Percentiles rank a stretch among this genome's conserved stretches.
Conservation (phyloP, 257 asterid genomes). For the Nicotiana undulata region DNA sequence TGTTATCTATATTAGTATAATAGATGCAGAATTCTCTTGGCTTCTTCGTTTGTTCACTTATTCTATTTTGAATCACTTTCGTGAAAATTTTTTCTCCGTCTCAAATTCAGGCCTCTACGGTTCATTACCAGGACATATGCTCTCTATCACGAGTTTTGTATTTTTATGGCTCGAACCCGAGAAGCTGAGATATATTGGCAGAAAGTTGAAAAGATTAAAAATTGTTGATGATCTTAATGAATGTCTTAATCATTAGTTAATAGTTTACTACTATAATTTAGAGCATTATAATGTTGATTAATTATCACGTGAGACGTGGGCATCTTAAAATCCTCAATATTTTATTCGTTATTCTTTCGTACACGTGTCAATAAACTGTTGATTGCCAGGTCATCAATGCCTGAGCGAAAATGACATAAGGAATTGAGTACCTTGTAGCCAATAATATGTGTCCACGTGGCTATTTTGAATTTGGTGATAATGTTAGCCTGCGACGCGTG, state of each 20-base stretch:
- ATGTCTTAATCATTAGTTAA: not conserved
- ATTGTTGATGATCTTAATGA: not conserved
- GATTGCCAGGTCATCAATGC: not conserved
- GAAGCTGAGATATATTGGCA: not conserved
- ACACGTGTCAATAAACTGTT: not conserved
- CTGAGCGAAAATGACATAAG: not conserved
- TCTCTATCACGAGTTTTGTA: not conserved
- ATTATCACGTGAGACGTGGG: conserved; percentile 9
- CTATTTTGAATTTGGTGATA: too few relatives aligned
- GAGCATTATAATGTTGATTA: conserved; percentile 28
- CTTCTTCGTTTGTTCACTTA: too few relatives aligned
- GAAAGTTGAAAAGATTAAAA: not conserved
- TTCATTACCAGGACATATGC: too few relatives aligned
- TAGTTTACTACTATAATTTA: not conserved
- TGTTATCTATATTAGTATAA: too few relatives aligned
- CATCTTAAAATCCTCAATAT: not conserved
- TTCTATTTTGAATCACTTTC: too few relatives aligned
- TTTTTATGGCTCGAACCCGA: not conserved
- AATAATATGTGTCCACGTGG: not conserved
- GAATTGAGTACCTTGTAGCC: not conserved
- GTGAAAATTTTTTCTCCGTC: too few relatives aligned
- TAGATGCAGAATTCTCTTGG: too few relatives aligned
- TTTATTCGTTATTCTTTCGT: not conserved
- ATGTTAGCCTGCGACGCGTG: not conserved
- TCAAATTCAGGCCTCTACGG: not conserved